Percentiles rank a stretch among this genome's conserved stretches.
Evolutionary conservation across 257 asterid species (phyloP).

Genomic region (Agastache rugosa): DNA sequence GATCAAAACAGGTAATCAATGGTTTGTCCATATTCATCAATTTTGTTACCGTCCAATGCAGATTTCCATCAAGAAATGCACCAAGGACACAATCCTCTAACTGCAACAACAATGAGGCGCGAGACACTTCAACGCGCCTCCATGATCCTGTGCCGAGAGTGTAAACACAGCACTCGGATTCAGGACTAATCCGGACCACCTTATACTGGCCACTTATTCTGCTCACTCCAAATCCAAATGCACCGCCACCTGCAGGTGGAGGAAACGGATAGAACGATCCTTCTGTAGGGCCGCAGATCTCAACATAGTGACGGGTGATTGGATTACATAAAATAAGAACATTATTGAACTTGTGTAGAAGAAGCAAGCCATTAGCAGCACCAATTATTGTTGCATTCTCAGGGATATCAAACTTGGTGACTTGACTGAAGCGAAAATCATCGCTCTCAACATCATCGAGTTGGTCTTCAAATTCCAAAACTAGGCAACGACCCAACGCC

Average conservation of each 20-base stretch:
- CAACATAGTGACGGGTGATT: constrained; percentile 39
- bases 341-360: background rate
- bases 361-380: constrained; percentile 36
- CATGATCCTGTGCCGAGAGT: background rate
- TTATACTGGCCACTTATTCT: background rate
- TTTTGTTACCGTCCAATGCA: no score
- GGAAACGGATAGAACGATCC: no score
- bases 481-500: background rate
- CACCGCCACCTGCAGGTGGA: no score
- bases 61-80: no score
- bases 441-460: background rate
- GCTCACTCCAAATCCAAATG: background rate
- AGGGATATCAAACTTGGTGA: background rate
- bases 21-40: no score
- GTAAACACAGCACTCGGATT: background rate
- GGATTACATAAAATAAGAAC: constrained; percentile 42
- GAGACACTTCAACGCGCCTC: no score
- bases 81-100: no score
- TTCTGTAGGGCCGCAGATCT: constrained; percentile 6
- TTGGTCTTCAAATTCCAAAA: background rate
- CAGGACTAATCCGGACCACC: background rate
- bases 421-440: background rate
- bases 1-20: constrained; percentile 25
- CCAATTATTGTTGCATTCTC: background rate
- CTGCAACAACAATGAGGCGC: background rate